Conservation (phyloP, 1,139 yeast genomes). For the Magnusiomyces fungicola region DNA sequence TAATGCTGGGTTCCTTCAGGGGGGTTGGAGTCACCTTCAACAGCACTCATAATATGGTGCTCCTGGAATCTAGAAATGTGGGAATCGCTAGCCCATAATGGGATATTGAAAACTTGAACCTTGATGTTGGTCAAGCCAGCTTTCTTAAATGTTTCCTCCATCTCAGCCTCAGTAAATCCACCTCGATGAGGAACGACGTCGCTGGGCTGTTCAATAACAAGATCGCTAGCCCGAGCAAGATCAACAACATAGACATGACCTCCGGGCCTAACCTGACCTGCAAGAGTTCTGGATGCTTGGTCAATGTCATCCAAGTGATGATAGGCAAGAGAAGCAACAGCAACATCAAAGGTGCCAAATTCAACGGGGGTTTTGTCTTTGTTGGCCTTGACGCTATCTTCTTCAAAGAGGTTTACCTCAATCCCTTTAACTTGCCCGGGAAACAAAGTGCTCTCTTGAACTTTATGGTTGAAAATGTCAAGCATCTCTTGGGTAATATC, state of each 20-base stretch:
- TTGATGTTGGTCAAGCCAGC: slow-evolving; percentile 22
- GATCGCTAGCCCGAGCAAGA: slow-evolving; percentile 9
- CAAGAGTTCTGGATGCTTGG: slow-evolving; percentile 19
- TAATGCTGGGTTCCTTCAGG: not conserved
- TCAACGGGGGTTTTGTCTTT: slow-evolving; percentile 21
- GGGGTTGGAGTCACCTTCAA: not conserved
- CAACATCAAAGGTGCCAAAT: slow-evolving; percentile 22
- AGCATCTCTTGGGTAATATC: slow-evolving; percentile 28
- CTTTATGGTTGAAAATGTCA: slow-evolving; percentile 21
- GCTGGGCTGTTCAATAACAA: not conserved
- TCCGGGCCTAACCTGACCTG: slow-evolving; percentile 19
- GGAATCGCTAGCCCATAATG: slow-evolving; percentile 23
- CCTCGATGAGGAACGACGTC: slow-evolving; percentile 19
- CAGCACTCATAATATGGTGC: slow-evolving; percentile 7
- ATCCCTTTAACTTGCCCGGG: slow-evolving; percentile 20
- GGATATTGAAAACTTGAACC: slow-evolving; percentile 16
- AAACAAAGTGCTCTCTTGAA: slow-evolving; percentile 22
- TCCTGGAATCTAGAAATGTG: slow-evolving; percentile 13
- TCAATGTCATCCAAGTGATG: slow-evolving; percentile 28
- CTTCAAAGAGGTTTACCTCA: slow-evolving; percentile 18
- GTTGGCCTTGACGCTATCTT: slow-evolving; percentile 16
- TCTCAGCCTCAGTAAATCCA: slow-evolving; percentile 16
- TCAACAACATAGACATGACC: slow-evolving; percentile 26
- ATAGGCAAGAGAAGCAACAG: slow-evolving; percentile 25
- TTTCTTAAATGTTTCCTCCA: slow-evolving; percentile 16